Base-by-base conservation (phyloP, 2,329 filamentous ascomycete species). In the Penicillium sp. region DNA sequence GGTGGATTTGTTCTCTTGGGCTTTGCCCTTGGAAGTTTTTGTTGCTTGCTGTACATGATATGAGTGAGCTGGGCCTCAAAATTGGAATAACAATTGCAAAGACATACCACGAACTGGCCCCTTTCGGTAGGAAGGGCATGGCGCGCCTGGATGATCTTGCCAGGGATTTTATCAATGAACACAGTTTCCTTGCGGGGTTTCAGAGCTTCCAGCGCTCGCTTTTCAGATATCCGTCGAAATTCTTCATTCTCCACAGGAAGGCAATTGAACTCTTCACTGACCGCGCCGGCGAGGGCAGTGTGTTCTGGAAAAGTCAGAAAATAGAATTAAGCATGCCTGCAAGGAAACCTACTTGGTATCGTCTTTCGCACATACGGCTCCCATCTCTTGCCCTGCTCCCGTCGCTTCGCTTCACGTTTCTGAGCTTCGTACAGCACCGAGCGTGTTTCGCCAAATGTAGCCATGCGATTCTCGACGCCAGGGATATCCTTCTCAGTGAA, bases 401-500 rank as follows among this genome's bases (percentile, higher is more conserved):
- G 74, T 57, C 76, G 75, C 36, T 70, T 71, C 38, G 70, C 68
- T 44, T 78, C 76, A 13, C 75, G 70, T 63, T 76, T 76, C 68
- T 73, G 73, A 26, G 74, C 67, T 60, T 78, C 75, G 55, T 77
- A 78, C 26, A 78, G 65, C 39, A 73, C 74, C n/a, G 76, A 78
- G 46, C 75, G 71, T n/a, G 68, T 69, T 55, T 76, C 73, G 36
- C 74, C 75, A 51, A 77, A 77, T 18, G 72, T 66, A 16, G 74
- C 70, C 49, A 73, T 67, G 16, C 74, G 74, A 43, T 76, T 76
- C 57, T 81, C 81, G 75, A 86, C 91, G 35, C 90, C 90, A 0
- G 91, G 89, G 19, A 96, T 81, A 67, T 97, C 91, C 71, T 96
- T 91, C 74, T 99, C 94, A 38, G 89, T 91, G 69, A 99, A 99